These are phyloP conservation scores for Colletotrichum tropicicola DNA, from an alignment of 2,329 filamentous ascomycete genomes.

Conservation along the genomic window DNA sequence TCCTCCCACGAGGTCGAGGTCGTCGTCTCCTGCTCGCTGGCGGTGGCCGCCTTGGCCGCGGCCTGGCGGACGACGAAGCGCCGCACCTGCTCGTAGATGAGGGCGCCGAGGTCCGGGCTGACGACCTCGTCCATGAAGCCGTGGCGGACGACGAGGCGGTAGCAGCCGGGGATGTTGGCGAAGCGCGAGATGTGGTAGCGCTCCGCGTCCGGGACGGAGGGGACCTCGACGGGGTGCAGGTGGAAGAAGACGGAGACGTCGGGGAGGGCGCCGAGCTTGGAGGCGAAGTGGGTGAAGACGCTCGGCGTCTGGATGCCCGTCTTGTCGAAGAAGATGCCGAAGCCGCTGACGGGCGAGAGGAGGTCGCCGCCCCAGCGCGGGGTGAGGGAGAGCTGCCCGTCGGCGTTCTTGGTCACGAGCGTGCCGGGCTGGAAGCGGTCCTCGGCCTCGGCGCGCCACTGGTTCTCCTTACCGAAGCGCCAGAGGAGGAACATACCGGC, in stretches of 20 bases:
- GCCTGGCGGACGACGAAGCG: constrained; percentile 53
- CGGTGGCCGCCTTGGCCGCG: constrained; percentile 33
- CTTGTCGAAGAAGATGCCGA: constrained; percentile 84
- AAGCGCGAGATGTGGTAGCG: constrained; percentile 56
- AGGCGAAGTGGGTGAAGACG: constrained; percentile 77
- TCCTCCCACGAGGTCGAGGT: constrained; percentile 12
- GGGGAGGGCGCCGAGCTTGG: constrained; percentile 73
- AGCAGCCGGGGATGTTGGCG: constrained; percentile 66
- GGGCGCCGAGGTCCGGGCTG: constrained; percentile 67
- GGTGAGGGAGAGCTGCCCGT: constrained; percentile 41
- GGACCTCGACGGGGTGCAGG: constrained; percentile 69
- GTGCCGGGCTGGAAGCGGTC: constrained; percentile 64
- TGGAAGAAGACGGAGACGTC: constrained; percentile 81
- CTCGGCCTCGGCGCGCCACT: constrained; percentile 75
- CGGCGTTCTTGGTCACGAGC: constrained; percentile 38
- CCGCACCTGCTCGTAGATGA: constrained; percentile 67
- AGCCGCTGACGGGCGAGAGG: constrained; percentile 60
- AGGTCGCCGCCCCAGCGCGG: constrained; percentile 51
- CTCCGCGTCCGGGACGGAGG: constrained; percentile 59
- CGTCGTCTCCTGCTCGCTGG: constrained; percentile 19
- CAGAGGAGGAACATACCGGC: constrained; percentile 75
- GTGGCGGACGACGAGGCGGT: constrained; percentile 74
- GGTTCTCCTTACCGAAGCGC: constrained; percentile 81
- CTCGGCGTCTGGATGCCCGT: constrained; percentile 70
- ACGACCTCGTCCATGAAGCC: constrained; percentile 79